Conservation (phyloP, 2,329 filamentous ascomycete species). For the Phaeosphaeriaceae sp. region DNA sequence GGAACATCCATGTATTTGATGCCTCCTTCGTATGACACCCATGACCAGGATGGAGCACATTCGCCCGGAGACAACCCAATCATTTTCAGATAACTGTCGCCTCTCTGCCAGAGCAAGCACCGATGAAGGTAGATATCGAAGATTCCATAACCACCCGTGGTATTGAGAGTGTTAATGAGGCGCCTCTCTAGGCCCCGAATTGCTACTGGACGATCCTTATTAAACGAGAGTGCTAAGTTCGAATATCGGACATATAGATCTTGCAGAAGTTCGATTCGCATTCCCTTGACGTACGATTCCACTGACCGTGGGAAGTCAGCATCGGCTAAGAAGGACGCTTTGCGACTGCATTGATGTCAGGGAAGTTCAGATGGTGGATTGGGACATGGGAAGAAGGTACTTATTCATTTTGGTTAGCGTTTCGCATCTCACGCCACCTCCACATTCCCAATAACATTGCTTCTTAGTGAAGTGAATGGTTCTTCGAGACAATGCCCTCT, state of each 20-base stretch:
- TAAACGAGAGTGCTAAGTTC: not conserved
- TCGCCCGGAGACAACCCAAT: not conserved
- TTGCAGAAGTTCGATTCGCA: not conserved
- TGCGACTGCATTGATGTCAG: not conserved
- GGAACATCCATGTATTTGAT: not conserved
- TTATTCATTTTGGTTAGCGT: conserved; percentile 1
- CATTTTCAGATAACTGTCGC: not conserved
- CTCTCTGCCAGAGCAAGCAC: not conserved
- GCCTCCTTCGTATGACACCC: not conserved
- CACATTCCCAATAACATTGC: conserved; percentile 34
- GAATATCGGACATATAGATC: not conserved
- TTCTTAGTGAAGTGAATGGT: conserved; percentile 27
- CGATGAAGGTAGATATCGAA: not conserved
- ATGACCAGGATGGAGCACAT: not conserved
- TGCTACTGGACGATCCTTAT: not conserved
- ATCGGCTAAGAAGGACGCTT: not conserved
- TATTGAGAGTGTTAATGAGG: not conserved
- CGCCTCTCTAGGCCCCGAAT: not conserved
- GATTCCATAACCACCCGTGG: not conserved
- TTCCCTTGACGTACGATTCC: not conserved
- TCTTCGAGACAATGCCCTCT: conserved; percentile 24
- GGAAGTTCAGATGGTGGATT: not conserved
- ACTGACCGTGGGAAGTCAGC: not conserved
- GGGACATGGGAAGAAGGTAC: not conserved
- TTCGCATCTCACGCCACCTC: conserved; percentile 17